Percentiles rank a stretch among this genome's conserved stretches.
These are phyloP conservation scores for Paraurostyla sp. DNA, from an alignment of 73 alveolate species.

Conservation along the genomic window DNA sequence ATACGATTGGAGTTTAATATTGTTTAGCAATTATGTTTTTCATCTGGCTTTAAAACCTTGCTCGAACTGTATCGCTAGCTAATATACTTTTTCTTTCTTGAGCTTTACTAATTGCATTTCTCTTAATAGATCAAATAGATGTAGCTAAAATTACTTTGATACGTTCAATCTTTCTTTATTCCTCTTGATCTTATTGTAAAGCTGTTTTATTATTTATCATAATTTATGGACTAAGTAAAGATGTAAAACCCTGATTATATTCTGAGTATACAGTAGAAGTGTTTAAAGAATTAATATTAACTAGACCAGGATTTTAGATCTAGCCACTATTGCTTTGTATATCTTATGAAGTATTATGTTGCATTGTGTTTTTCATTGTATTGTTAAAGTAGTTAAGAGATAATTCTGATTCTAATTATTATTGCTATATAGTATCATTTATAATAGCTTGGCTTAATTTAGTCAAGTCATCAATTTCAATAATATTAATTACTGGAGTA, in stretches of 20 bases:
- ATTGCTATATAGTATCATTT: not conserved
- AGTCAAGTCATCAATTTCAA: not conserved
- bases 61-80: not conserved
- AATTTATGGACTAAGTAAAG: not conserved
- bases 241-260: not conserved
- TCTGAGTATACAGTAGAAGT: slow-evolving; percentile 18
- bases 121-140: slow-evolving; percentile 9
- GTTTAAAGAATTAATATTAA: too few relatives aligned
- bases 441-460: not conserved
- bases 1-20: not conserved
- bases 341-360: too few relatives aligned
- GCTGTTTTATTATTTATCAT: not conserved
- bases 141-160: slow-evolving; percentile 22
- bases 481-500: slow-evolving; percentile 16
- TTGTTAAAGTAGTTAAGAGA: not conserved
- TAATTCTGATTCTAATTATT: not conserved
- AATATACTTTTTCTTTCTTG: slow-evolving; percentile 21
- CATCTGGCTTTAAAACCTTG: not conserved
- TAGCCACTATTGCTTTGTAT: too few relatives aligned
- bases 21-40: not conserved
- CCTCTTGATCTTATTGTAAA: slow-evolving; percentile 19
- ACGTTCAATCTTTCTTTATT: slow-evolving; percentile 1
- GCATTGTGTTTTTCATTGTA: not conserved
- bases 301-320: too few relatives aligned
- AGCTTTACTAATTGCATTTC: not conserved